Evolutionary conservation across 352 stramenopile species (phyloP).

Genomic region (Phytophthora rubi): DNA sequence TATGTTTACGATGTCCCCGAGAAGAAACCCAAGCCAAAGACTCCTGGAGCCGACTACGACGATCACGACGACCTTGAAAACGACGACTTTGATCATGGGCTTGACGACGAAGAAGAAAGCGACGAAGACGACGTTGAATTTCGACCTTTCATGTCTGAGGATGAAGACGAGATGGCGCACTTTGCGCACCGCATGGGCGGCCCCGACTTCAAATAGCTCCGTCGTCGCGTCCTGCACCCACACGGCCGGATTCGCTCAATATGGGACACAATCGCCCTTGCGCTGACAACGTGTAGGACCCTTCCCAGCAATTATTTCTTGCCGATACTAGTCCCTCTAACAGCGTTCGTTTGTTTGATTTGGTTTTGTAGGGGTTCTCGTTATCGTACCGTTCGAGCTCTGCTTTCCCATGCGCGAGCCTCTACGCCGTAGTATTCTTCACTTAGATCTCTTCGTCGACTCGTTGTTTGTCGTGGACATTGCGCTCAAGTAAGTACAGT

Average conservation of each 20-base stretch:
- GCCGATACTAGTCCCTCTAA: not conserved
- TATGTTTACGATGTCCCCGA: constrained; percentile 40
- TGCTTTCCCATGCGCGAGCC: constrained; percentile 49
- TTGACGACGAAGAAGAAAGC: constrained; percentile 19
- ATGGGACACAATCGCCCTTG: constrained; percentile 65
- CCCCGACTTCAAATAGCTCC: constrained; percentile 57
- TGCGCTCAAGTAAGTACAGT: constrained; percentile 63
- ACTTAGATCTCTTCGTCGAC: constrained; percentile 71
- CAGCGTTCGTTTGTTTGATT: not conserved
- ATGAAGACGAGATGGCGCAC: constrained; percentile 74
- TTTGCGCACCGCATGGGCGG: constrained; percentile 58
- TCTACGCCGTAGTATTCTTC: constrained; percentile 48
- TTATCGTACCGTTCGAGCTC: constrained; percentile 76
- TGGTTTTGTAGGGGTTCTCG: constrained; percentile 53
- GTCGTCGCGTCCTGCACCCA: constrained; percentile 63
- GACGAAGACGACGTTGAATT: constrained; percentile 21
- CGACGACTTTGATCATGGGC: constrained; percentile 26
- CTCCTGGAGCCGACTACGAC: constrained; percentile 19
- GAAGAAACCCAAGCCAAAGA: constrained; percentile 24
- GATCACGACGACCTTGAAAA: constrained; percentile 14
- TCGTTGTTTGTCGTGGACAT: constrained; percentile 73
- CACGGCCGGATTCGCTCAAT: constrained; percentile 59
- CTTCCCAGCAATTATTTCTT: not conserved
- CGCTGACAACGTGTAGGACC: constrained; percentile 67
- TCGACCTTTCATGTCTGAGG: constrained; percentile 33